phyloP scores from a whole-genome alignment of 129 eudicot species.

The Tanacetum coccineum region DNA sequence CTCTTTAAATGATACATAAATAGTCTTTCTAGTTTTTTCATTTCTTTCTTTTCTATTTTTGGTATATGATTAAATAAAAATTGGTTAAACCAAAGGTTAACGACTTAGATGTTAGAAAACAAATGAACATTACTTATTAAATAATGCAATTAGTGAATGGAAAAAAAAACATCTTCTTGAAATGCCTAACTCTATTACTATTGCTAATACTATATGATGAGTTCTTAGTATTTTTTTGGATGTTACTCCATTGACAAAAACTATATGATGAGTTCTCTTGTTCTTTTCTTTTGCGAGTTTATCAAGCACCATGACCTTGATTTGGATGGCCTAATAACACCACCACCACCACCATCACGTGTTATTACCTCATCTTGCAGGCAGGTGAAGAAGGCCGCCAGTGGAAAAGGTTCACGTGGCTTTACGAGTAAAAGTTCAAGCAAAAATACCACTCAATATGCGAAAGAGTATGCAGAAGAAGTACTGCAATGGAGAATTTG shows the following conservation, averaged over 20 bases:
- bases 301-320: background rate
- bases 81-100: too few species aligned
- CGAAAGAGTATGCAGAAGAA: background rate
- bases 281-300: background rate
- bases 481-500: background rate
- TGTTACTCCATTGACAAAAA: background rate
- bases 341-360: background rate
- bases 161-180: background rate
- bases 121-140: background rate
- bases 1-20: too few species aligned
- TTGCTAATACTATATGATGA: background rate
- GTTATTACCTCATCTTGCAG: background rate
- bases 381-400: background rate
- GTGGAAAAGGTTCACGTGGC: background rate
- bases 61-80: too few species aligned
- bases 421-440: background rate
- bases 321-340: background rate
- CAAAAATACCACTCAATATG: background rate
- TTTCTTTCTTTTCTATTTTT: too few species aligned
- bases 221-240: background rate
- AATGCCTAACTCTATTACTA: background rate
- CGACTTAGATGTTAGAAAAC: too few species aligned
- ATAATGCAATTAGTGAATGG: background rate
- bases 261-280: background rate
- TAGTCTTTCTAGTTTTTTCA: too few species aligned